Evolutionary conservation across 345 rosid genomes (phyloP), one percentile per base, ranked within the genome.

Genomic region (Brassica cretica): DNA sequence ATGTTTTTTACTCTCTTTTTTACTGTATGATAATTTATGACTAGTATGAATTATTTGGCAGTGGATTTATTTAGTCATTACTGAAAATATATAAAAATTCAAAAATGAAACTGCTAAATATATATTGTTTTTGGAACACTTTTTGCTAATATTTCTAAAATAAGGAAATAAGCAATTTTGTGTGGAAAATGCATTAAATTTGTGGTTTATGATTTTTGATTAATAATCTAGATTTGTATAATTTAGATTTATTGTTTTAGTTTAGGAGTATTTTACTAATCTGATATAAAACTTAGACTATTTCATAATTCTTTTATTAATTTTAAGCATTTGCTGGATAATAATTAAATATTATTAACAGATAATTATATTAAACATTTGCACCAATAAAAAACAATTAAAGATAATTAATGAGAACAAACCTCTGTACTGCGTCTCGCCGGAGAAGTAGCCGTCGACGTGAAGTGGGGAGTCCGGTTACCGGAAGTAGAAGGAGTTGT

Each of bases 391-490:
- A 27, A 27, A 27, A 27, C 4, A 27, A 27, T 3, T 27, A 27
- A 58, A 29, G 33, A 59, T 62, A 44, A 21, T 0, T 8, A 44
- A 10, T 5, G 19, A 69, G 71, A 64, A 70, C 82, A 70, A 75
- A 81, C 84, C 84, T 72, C 76, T 2, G 66, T 75, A 66, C 70
- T 82, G 71, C 32, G 84, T 80, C 85, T 86, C 19, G 18, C 35
- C 62, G 94, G 97, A 6, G 97, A 89, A 9, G 84, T 70, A 0
- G 83, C 84, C 86, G 96, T 89, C 66, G 98, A 91, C 0, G 89
- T 64, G 77, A 91, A 90, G 14, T 84, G 88, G 55, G 95, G 94
- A 9, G 97, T 88, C 73, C 81, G 82, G 76, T 75, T 70, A 44
- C 87, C 90, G 77, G 89, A 76, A 32, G 90, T 73, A 24, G 79